Evolutionary conservation across 2,329 filamentous ascomycete species (phyloP).

Genomic region (Spiromastix sp.): DNA sequence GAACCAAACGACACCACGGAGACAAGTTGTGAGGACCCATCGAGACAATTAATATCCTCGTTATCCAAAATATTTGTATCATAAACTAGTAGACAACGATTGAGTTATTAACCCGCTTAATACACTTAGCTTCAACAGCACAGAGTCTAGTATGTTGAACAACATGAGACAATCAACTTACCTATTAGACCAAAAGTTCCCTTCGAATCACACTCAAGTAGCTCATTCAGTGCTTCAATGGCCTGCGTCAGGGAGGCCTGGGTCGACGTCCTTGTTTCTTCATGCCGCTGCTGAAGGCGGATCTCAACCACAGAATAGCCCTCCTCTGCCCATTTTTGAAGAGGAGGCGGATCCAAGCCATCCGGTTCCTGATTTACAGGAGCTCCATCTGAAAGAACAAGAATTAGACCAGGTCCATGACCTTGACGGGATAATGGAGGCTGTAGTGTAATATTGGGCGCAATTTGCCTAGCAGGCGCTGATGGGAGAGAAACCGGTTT

Average conservation of each 20-base stretch:
- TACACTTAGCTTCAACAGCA: no score
- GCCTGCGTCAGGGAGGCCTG: conserved; percentile 11
- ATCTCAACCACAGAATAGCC: conserved; percentile 54
- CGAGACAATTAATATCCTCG: conserved; percentile 10
- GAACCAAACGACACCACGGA: conserved; percentile 24
- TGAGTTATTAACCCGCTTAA: no score
- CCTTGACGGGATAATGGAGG: conserved; percentile 41
- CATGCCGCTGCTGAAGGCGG: conserved; percentile 13
- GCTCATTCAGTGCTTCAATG: conserved; percentile 13
- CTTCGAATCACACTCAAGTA: conserved; percentile 18
- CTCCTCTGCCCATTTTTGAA: conserved; percentile 63
- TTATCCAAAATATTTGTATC: conserved; percentile 8
- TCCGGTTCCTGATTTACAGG: conserved; percentile 22
- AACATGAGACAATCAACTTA: conserved; percentile 9
- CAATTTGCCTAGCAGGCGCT: conserved; percentile 14
- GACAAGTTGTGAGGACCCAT: conserved; percentile 17
- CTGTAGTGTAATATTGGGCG: conserved; percentile 23
- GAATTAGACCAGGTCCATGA: conserved; percentile 38
- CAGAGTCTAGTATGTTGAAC: not conserved
- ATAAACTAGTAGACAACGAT: conserved; percentile 13
- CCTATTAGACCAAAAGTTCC: conserved; percentile 21
- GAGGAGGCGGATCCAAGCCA: conserved; percentile 42
- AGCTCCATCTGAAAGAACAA: conserved; percentile 31
- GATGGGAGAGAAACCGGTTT: conserved; percentile 28
- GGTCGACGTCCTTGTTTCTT: no score